Base-by-base conservation (phyloP, 1,284 basidiomycete genomes). In the Termitomyces sp. region DNA sequence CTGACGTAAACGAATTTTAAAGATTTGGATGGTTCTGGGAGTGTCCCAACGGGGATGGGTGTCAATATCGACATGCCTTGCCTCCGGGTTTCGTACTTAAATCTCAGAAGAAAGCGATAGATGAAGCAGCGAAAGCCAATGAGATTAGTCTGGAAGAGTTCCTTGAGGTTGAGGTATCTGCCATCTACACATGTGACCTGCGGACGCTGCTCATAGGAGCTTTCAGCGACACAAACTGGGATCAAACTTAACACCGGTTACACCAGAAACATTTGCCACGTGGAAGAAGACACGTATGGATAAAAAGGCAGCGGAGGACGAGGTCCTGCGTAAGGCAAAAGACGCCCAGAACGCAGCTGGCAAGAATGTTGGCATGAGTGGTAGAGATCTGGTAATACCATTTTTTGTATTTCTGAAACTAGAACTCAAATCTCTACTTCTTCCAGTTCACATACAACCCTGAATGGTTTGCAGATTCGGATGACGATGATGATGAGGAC, bases 1-100 rank as follows among this genome's bases (percentile, higher is more conserved):
- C 48, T 51, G 40, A 46, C 13, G 10, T 48, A 18, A n/a, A 53
- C 21, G 24, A 11, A 11, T 42, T 10, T 33, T 5, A 40, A 53
- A 89, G 86, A 63, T 91, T 88, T 62, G 91, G 91, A 31, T 94
- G 91, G 92, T 94, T 94, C 75, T 94, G 91, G 91, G 87, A 91
- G 68, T 93, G 90, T 69, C 91, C 91, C 5, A 89, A 87, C 60
- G 88, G 88, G 44, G 88, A 93, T 47, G 81, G 81, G 54, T 98
- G 96, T 75, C 91, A 94, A 74, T 98, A 98, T 72, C 83, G 91
- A 51, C 96, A 99, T 67, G 93, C 94, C 0, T 77, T 99, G 26
- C 96, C 96, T 13, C 93, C 96, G 30, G 96, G 96, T 5, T 97
- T 97, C 68, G 88, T 97, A 19, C 82, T 97, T 62, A 96, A 91